Conservation (phyloP, 495 filamentous ascomycete species). For the Pseudoneurospora amorphoporcata region DNA sequence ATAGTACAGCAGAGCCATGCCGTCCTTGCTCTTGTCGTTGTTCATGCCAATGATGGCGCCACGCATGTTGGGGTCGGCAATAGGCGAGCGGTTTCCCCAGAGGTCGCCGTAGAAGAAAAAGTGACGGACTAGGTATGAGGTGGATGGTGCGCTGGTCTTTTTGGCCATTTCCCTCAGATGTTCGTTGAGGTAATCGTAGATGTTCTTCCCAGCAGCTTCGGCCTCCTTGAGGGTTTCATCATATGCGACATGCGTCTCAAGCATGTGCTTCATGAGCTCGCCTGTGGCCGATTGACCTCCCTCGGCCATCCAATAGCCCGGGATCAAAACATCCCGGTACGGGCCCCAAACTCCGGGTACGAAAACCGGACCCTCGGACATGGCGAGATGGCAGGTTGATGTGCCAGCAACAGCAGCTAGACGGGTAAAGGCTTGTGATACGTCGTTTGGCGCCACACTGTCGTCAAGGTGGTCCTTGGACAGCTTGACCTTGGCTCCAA, state of each 20-base stretch:
- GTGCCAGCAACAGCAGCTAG: conserved; percentile 94
- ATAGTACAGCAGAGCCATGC: conserved; percentile 85
- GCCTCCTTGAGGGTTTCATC: conserved; percentile 65
- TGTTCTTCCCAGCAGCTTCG: conserved; percentile 65
- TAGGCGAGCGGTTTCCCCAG: conserved; percentile 92
- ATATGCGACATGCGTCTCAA: conserved; percentile 88
- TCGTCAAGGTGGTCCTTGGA: conserved; percentile 48
- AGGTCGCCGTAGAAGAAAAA: conserved; percentile 98
- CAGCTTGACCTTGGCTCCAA: conserved; percentile 85
- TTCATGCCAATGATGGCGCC: conserved; percentile 79
- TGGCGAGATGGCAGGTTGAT: conserved; percentile 91
- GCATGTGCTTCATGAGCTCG: conserved; percentile 83
- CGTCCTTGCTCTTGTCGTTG: conserved; percentile 73
- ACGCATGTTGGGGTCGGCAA: conserved; percentile 85
- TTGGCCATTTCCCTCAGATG: conserved; percentile 68
- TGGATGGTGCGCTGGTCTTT: conserved; percentile 55
- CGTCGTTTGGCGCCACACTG: conserved; percentile 58
- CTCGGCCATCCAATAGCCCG: conserved; percentile 90
- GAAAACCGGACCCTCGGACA: conserved; percentile 86
- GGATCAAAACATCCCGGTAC: conserved; percentile 85
- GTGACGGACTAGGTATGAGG: conserved; percentile 80
- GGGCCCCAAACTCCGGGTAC: conserved; percentile 94
- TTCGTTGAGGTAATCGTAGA: conserved; percentile 89
- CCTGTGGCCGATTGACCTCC: conserved; percentile 94
- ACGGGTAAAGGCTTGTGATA: conserved; percentile 83